phyloP scores from a whole-genome alignment of 2,329 filamentous ascomycete genomes.

The Furcasterigmium sp. region DNA sequence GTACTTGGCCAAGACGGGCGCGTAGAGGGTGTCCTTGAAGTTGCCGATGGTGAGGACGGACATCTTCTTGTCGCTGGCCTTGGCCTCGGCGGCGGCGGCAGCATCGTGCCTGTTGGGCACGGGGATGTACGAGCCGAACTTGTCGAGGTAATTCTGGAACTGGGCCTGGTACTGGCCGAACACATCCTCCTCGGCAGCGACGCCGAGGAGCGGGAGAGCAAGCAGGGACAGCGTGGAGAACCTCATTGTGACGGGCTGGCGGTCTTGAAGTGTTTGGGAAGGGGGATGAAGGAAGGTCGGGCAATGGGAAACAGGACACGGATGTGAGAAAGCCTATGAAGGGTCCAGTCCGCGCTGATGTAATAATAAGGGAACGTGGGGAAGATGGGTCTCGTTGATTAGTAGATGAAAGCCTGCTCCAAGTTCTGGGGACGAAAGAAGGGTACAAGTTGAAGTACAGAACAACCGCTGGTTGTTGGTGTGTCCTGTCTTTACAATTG shows the following conservation, averaged over 20 bases:
- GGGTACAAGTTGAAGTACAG: too few species aligned
- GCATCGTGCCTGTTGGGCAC: slow-evolving; percentile 36
- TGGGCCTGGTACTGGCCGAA: slow-evolving; percentile 57
- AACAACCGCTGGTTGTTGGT: too few species aligned
- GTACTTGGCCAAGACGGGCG: slow-evolving; percentile 36
- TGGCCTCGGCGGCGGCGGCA: slow-evolving; percentile 34
- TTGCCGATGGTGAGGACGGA: slow-evolving; percentile 58
- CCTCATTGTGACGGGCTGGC: slow-evolving; percentile 48
- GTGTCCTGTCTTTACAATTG: too few species aligned
- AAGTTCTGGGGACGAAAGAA: too few species aligned
- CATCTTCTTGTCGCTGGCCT: slow-evolving; percentile 35
- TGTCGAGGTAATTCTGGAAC: slow-evolving; percentile 59
- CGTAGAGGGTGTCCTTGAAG: slow-evolving; percentile 65
- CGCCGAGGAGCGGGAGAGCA: slow-evolving; percentile 51
- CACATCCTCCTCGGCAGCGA: slow-evolving; percentile 44
- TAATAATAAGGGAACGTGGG: neutral
- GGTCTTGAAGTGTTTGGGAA: slow-evolving; percentile 1
- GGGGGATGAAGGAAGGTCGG: slow-evolving; percentile 7
- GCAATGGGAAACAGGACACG: slow-evolving; percentile 7
- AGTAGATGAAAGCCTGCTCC: too few species aligned
- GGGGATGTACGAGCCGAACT: slow-evolving; percentile 48
- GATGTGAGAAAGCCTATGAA: neutral
- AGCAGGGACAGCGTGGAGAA: slow-evolving; percentile 47
- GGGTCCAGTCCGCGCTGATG: neutral
- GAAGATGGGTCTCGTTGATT: neutral